Conservation (phyloP, 768 basidiomycete species). For the Glaciozyma antarctica region DNA sequence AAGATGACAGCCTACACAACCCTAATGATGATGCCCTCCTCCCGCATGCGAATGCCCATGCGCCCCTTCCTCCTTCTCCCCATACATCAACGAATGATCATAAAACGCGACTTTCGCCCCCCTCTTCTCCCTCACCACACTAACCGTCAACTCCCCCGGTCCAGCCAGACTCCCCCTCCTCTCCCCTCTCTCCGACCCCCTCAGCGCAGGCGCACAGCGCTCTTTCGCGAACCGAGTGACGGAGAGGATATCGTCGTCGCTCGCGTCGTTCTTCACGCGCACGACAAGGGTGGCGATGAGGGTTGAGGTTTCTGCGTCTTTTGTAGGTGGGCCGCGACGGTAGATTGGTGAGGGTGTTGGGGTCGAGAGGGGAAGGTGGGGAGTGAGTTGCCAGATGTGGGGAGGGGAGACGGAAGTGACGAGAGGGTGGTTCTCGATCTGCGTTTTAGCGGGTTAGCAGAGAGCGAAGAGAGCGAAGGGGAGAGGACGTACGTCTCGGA, state of each 20-base stretch:
- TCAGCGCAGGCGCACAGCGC: not conserved
- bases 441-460: not conserved
- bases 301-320: not conserved
- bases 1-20: too few relatives aligned
- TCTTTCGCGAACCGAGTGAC: slow-evolving; percentile 2
- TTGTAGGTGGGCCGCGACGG: not conserved
- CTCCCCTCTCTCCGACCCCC: not conserved
- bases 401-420: slow-evolving; percentile 74
- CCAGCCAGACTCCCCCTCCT: not conserved
- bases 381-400: slow-evolving; percentile 77
- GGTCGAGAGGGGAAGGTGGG: slow-evolving; percentile 37
- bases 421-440: slow-evolving; percentile 77
- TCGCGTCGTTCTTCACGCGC: not conserved
- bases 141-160: slow-evolving; percentile 9
- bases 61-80: not conserved
- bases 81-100: not conserved
- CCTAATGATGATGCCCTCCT: not conserved
- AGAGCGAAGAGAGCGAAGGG: slow-evolving; percentile 2
- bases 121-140: slow-evolving; percentile 10
- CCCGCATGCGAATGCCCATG: not conserved
- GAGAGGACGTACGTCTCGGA: slow-evolving; percentile 59
- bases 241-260: slow-evolving; percentile 3
- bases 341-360: not conserved
- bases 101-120: not conserved
- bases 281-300: slow-evolving; percentile 5